Conservation (phyloP, 1,284 basidiomycete genomes). For the Waitea zeae region DNA sequence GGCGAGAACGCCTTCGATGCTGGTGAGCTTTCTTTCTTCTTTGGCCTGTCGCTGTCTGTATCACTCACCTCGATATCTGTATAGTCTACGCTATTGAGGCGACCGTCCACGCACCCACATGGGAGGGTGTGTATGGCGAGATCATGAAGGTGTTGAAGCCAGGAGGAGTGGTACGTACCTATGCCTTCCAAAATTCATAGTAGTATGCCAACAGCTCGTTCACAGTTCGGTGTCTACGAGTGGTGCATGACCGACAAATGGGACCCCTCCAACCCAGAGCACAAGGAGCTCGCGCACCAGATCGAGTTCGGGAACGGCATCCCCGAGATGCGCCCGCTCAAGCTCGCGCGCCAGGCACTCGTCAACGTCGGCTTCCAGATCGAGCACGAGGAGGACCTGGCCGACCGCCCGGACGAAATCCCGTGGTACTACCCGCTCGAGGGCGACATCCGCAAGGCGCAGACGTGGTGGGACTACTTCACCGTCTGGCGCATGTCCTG, state of each 20-base stretch:
- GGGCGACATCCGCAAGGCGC: constrained; percentile 82
- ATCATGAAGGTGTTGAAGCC: constrained; percentile 94
- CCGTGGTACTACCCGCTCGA: constrained; percentile 97
- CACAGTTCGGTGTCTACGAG: constrained; percentile 90
- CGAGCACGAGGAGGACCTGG: constrained; percentile 88
- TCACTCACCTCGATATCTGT: constrained; percentile 2
- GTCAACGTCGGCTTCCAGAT: constrained; percentile 80
- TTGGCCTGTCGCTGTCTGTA: not conserved
- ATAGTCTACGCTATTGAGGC: constrained; percentile 94
- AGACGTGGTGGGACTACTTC: constrained; percentile 86
- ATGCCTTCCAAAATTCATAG: not conserved
- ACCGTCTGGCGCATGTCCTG: constrained; percentile 83
- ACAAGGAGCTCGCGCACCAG: constrained; percentile 85
- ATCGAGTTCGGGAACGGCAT: constrained; percentile 94
- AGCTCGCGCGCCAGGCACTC: constrained; percentile 63
- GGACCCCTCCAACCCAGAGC: constrained; percentile 75
- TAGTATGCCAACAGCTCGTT: not conserved
- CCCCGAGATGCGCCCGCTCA: constrained; percentile 85
- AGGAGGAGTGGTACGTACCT: constrained; percentile 69
- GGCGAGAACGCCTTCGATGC: constrained; percentile 93
- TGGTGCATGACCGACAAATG: constrained; percentile 98
- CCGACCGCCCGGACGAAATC: constrained; percentile 66
- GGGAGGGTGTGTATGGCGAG: constrained; percentile 91
- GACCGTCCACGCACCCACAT: constrained; percentile 90
- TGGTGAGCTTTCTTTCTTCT: constrained; percentile 26